phyloP scores from a whole-genome alignment of 805 yeast genomes.

The Metschnikowia shivogae region DNA sequence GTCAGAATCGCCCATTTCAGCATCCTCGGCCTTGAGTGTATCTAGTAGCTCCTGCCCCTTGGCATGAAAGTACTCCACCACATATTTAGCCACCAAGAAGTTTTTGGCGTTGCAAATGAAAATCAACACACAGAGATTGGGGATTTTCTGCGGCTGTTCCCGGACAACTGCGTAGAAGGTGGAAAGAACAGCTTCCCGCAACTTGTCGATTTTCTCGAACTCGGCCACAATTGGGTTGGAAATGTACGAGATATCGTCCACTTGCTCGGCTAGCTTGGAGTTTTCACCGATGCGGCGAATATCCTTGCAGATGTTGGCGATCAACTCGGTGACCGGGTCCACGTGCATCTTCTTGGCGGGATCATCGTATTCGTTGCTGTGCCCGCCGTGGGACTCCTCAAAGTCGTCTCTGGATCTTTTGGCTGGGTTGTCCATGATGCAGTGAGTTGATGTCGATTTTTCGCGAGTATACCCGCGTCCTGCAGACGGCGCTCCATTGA shows the following conservation, averaged over 20 bases:
- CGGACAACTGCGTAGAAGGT: constrained; percentile 64
- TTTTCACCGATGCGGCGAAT: constrained; percentile 43
- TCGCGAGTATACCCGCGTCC: background rate
- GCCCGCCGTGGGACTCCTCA: constrained; percentile 18
- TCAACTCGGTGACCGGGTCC: constrained; percentile 40
- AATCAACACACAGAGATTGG: constrained; percentile 64
- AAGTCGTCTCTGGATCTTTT: constrained; percentile 21
- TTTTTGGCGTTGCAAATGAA: constrained; percentile 62
- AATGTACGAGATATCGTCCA: constrained; percentile 58
- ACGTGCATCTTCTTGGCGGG: constrained; percentile 33
- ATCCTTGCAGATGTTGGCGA: constrained; percentile 42
- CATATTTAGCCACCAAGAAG: constrained; percentile 61
- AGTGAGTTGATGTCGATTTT: background rate
- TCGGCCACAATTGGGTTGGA: constrained; percentile 63
- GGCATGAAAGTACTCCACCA: constrained; percentile 65
- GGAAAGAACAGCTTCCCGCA: constrained; percentile 54
- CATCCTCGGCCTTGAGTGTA: constrained; percentile 13
- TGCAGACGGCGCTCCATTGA: background rate
- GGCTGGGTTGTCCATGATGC: constrained; percentile 15
- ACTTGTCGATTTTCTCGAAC: constrained; percentile 57
- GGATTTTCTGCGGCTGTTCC: constrained; percentile 91
- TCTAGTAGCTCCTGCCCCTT: constrained; percentile 56
- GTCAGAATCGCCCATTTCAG: constrained; percentile 11
- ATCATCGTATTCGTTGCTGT: constrained; percentile 14
- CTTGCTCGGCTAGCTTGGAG: constrained; percentile 34